Evolutionary conservation across 352 stramenopile genomes (phyloP), one percentile per base, ranked within the genome.

Genomic region (Pythium aristosporum): DNA sequence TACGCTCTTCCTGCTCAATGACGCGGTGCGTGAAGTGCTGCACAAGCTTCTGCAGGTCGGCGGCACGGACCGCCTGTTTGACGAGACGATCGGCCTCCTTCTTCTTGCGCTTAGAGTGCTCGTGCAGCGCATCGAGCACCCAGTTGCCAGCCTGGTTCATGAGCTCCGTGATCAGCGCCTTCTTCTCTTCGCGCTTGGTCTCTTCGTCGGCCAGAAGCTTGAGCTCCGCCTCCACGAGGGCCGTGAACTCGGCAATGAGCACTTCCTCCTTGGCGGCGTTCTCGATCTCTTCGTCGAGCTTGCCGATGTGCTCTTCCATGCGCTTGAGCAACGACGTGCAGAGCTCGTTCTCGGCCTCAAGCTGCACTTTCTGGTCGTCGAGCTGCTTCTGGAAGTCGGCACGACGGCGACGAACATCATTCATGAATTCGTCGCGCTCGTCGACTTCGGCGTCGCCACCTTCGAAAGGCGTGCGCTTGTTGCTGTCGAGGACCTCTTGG

Each of bases 11-110:
- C 67, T 95, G 87, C 48, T 95, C 87, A 63, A 95, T 95, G 56
- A 95, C 87, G 63, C 87, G 87, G 69, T 94, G 87, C 28, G 87
- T 95, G 55, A 95, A 95, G 69, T 95, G 87, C 76, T 95, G 87
- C 51, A 95, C 87, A 42, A 93, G 77, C 69, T 89, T 91, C 73
- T 95, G 87, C 49, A 95, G 61, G 63, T 95, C 87, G 9, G 87
- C 86, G 34, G 87, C 87, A 28, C 87, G 87, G 34, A 91, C 74
- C 2, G 87, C 87, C 68, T 95, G 87, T 61, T 88, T 91, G 18
- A 95, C 84, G 12, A 95, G 80, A 59, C 87, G 85, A 59, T 92
- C 85, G 0, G 87, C 87, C 56, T 95, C 87, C 49, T 85, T 80
- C 75, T 95, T 95, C 76, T 95, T 95, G 71, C 87, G 87, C 62